Evolutionary conservation across 768 basidiomycete genomes (phyloP).

Genomic region (Trametes elegans): DNA sequence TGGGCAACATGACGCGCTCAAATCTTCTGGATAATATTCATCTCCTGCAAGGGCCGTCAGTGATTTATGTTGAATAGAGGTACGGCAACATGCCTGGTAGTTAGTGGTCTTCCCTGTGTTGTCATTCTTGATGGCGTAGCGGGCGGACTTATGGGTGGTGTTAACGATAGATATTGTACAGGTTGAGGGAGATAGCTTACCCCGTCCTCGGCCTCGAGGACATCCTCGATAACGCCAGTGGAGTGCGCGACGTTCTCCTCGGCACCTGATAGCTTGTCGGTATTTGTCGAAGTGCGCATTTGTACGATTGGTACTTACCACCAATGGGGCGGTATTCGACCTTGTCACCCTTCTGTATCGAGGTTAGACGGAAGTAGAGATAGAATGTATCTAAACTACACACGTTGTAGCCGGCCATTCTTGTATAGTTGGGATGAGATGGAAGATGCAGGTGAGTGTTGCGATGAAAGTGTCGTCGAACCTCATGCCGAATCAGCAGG

Average conservation of each 20-base stretch:
- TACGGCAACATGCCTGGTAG: constrained; percentile 31
- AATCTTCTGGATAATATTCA: constrained; percentile 37
- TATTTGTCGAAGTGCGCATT: too few relatives aligned
- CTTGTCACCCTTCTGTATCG: constrained; percentile 35
- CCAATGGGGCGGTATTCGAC: constrained; percentile 46
- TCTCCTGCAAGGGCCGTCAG: constrained; percentile 27
- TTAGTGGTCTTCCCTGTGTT: constrained; percentile 41
- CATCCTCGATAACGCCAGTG: constrained; percentile 34
- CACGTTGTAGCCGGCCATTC: constrained; percentile 8
- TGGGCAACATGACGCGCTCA: background rate
- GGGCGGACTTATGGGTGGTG: too few relatives aligned
- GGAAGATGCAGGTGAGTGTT: background rate
- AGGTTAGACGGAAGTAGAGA: background rate
- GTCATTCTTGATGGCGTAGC: constrained; percentile 41
- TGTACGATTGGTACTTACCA: constrained; percentile 18
- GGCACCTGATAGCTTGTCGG: constrained; percentile 12
- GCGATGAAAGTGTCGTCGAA: background rate
- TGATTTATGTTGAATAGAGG: too few relatives aligned
- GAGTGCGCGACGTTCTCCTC: constrained; percentile 40
- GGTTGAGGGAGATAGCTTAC: too few relatives aligned
- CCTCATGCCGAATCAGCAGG: too few relatives aligned
- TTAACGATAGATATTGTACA: too few relatives aligned
- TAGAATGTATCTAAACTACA: too few relatives aligned
- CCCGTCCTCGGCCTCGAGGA: constrained; percentile 31
- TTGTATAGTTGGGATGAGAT: background rate